Evolutionary conservation across 2,329 filamentous ascomycete species (phyloP).

Genomic region (Cladosporium sp.): DNA sequence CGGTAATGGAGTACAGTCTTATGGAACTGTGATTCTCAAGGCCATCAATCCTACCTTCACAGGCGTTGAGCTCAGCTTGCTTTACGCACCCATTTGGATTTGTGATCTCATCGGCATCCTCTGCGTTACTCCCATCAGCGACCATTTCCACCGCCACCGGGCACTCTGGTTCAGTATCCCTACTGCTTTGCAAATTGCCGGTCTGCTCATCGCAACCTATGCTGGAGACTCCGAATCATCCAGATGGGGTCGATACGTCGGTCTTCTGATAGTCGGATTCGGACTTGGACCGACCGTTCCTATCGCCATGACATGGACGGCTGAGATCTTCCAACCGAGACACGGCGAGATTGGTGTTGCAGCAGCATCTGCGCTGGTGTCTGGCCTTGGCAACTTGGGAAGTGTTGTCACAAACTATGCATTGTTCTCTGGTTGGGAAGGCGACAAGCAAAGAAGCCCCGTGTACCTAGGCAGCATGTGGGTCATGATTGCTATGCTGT

Average conservation of each 20-base stretch:
- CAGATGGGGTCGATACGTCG: conserved; percentile 81
- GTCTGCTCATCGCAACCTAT: conserved; percentile 76
- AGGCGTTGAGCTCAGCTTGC: conserved; percentile 70
- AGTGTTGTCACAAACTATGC: conserved; percentile 86
- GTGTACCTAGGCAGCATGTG: conserved; percentile 60
- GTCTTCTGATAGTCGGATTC: conserved; percentile 85
- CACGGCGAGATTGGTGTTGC: conserved; percentile 90
- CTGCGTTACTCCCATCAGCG: conserved; percentile 77
- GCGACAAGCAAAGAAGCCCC: conserved; percentile 56
- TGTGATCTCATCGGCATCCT: conserved; percentile 78
- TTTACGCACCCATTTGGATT: conserved; percentile 91
- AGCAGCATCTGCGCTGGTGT: conserved; percentile 78
- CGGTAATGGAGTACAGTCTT: conserved; percentile 83
- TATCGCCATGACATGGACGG: conserved; percentile 91
- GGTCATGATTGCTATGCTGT: conserved; percentile 82
- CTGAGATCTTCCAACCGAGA: conserved; percentile 81
- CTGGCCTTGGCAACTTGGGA: conserved; percentile 80
- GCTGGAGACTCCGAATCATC: conserved; percentile 53
- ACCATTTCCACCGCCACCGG: conserved; percentile 77
- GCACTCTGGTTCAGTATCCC: conserved; percentile 77
- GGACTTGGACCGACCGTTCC: conserved; percentile 86
- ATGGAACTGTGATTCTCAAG: conserved; percentile 80
- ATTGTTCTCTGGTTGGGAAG: conserved; percentile 80
- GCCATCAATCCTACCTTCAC: conserved; percentile 71
- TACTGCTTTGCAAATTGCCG: conserved; percentile 73